Evolutionary conservation across 371 early-diverging fungal genomes (phyloP).

Genomic region (Mortierella sp.): DNA sequence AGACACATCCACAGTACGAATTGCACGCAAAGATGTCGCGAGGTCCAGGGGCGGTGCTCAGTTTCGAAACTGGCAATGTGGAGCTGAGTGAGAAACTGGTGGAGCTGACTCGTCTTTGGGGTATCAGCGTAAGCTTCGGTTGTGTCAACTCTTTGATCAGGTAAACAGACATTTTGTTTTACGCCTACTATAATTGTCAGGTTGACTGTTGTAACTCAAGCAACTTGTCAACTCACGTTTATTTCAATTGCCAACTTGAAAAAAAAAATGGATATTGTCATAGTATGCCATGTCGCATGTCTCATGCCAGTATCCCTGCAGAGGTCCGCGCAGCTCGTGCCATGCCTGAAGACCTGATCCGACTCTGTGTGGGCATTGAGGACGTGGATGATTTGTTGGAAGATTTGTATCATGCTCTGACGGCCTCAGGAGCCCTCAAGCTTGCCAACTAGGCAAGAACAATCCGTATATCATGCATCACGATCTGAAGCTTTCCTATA

Average conservation of each 20-base stretch:
- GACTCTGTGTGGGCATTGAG: conserved; percentile 98
- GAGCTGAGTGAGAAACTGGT: conserved; percentile 86
- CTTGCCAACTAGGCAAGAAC: conserved; percentile 40
- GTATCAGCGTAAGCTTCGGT: conserved; percentile 95
- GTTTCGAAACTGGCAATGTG: conserved; percentile 92
- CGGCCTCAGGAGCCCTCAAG: conserved; percentile 74
- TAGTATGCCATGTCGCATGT: conserved; percentile 98
- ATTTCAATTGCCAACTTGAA: neutral
- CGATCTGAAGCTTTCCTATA: too few species aligned
- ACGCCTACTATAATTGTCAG: neutral
- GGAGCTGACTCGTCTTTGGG: conserved; percentile 86
- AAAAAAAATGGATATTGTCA: neutral
- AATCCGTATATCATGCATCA: neutral
- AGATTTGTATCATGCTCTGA: conserved; percentile 86
- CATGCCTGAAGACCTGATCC: conserved; percentile 94
- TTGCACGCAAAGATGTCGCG: conserved; percentile 81
- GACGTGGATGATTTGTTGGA: conserved; percentile 91
- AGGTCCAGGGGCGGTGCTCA: conserved; percentile 95
- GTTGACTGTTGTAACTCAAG: neutral
- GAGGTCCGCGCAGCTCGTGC: conserved; percentile 86
- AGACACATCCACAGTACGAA: conserved; percentile 89
- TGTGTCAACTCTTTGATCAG: conserved; percentile 96
- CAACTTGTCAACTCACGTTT: neutral
- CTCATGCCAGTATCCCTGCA: conserved; percentile 96
- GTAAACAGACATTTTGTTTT: conserved; percentile 51